Evolutionary conservation across 768 basidiomycete species (phyloP).

Genomic region (Gautieria morchelliformis): DNA sequence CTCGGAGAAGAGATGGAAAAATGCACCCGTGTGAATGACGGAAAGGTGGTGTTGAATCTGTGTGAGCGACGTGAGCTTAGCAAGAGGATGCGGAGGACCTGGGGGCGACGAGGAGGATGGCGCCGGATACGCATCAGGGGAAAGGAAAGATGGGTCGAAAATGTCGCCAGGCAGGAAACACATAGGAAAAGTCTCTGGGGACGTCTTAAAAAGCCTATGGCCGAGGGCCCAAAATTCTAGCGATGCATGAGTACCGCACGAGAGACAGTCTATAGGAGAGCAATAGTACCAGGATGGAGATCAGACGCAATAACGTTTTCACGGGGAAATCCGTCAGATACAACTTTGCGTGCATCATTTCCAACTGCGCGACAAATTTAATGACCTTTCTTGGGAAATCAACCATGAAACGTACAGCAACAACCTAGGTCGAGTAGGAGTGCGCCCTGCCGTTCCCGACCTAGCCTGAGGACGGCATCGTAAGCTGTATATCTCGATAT

Average conservation of each 20-base stretch:
- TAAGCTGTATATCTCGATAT: constrained; percentile 14
- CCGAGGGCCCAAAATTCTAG: constrained; percentile 13
- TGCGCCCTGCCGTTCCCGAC: constrained; percentile 24
- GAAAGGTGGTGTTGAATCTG: constrained; percentile 8
- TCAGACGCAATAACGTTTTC: constrained; percentile 10
- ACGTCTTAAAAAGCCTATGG: constrained; percentile 12
- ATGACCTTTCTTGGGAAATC: constrained; percentile 16
- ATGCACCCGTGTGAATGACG: constrained; percentile 12
- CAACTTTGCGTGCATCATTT: constrained; percentile 9
- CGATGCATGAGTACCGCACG: not conserved
- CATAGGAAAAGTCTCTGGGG: constrained; percentile 6
- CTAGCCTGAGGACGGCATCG: constrained; percentile 24
- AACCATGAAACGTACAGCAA: constrained; percentile 24
- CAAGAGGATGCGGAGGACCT: constrained; percentile 2
- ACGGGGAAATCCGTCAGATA: constrained; percentile 10
- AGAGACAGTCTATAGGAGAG: not conserved
- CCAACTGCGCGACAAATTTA: not conserved
- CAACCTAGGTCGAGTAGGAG: constrained; percentile 38
- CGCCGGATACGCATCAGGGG: not conserved
- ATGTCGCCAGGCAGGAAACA: constrained; percentile 10
- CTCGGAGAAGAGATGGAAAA: constrained; percentile 16
- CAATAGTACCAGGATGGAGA: constrained; percentile 3
- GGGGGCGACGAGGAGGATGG: not conserved
- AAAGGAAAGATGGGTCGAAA: constrained; percentile 7
- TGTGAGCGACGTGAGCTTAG: constrained; percentile 7